A percentile compares a stretch with the other conserved stretches of the same genome.
phyloP scores from a whole-genome alignment of 768 basidiomycete genomes.

The Trametes cinnabarina region DNA sequence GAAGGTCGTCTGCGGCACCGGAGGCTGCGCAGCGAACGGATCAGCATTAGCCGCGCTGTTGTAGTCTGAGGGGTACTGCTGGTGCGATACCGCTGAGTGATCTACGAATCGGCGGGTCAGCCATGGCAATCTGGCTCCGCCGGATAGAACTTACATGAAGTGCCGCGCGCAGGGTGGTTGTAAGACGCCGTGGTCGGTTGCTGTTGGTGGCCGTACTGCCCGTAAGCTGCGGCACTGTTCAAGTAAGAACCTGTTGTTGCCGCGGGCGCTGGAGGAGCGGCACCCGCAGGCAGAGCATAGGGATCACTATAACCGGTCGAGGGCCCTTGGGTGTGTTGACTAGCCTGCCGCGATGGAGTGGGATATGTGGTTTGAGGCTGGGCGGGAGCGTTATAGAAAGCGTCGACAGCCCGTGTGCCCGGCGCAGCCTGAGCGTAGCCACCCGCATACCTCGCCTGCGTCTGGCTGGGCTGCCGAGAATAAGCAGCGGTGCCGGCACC shows the following conservation, averaged over 20 bases:
- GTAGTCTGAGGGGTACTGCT: conserved; percentile 47
- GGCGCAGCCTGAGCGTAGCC: conserved; percentile 65
- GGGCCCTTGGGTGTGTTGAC: conserved; percentile 38
- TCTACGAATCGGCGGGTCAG: conserved; percentile 37
- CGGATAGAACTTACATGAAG: conserved; percentile 47
- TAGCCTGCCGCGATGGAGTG: conserved; percentile 36
- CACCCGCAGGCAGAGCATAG: conserved; percentile 14
- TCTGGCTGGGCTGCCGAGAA: conserved; percentile 25
- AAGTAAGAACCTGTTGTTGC: conserved; percentile 36
- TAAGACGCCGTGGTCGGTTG: conserved; percentile 39
- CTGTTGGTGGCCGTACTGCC: conserved; percentile 33
- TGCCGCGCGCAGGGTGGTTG: conserved; percentile 51
- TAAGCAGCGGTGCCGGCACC: conserved; percentile 26
- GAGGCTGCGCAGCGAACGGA: conserved; percentile 40
- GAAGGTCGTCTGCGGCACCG: conserved; percentile 30
- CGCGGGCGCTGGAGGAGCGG: conserved; percentile 17
- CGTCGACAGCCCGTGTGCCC: conserved; percentile 72
- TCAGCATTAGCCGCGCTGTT: conserved; percentile 37
- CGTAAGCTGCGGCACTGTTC: conserved; percentile 19
- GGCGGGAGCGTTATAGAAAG: conserved; percentile 56
- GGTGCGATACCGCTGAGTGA: conserved; percentile 50
- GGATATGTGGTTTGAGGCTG: conserved; percentile 21
- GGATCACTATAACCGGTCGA: conserved; percentile 41
- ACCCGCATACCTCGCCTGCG: conserved; percentile 37
- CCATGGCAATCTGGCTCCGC: conserved; percentile 5